Evolutionary conservation across 148 eudicot genomes (phyloP), one percentile per base, ranked within the genome.

Genomic region (Rhododendron molle): DNA sequence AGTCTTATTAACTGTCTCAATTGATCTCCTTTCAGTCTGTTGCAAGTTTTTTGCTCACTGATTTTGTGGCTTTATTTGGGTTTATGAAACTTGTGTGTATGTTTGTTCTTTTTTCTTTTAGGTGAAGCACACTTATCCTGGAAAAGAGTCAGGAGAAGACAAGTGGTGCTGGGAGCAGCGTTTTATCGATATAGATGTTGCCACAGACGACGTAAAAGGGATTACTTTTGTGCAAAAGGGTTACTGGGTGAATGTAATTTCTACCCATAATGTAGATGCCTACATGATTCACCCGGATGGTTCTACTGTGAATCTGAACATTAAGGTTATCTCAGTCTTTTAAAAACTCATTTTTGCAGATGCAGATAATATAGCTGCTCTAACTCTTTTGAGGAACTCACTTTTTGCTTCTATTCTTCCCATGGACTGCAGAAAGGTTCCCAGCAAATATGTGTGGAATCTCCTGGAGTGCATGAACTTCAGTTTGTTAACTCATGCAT

Each of bases 81-180:
- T 36, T 34, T 38, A 74, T 34, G 38, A 36, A 74, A 38, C n/a
- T 34, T 36, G 44, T 74, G 46, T 38, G 21, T 16, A 72, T 18
- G 44, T 38, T 34, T 36, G 12, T 74, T 16, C 8, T 83, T 69
- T 23, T 16, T 49, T 21, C 78, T 88, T 73, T 20, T 83, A 97
- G 99, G 98, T 93, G 83, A 95, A 95, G 90, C 93, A 91, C 85
- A 86, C 87, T 87, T 85, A 93, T 40, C 85, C 84, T 50, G 92
- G 82, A 84, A 74, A 90, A 46, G 30, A 56, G 18, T 40, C 81
- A 13, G 90, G 88, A 78, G 94, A 91, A 86, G 99, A 97, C 91
- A 87, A 83, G n/a, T 95, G 99, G 99, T 97, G 99, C 91, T 97
- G 99, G 99, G 94, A 94, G 86, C 88, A 92, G 92, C 93, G 86